Percentiles rank a stretch among this genome's conserved stretches.
phyloP scores from a whole-genome alignment of 1,284 basidiomycete species.

The Lignosus rhinocerotis region DNA sequence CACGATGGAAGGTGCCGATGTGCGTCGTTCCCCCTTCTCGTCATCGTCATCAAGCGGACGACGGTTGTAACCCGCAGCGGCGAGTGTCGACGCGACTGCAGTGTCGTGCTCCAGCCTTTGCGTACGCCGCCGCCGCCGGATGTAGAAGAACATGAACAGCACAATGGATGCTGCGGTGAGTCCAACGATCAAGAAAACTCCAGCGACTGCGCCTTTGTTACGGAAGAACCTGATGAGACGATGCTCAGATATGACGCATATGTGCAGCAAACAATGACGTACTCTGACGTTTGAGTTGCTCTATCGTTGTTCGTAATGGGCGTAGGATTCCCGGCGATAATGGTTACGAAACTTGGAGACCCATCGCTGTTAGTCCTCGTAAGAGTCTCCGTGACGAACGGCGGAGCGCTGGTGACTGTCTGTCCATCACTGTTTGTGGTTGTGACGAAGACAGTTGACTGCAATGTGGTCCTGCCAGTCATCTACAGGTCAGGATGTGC shows the following conservation, averaged over 20 bases:
- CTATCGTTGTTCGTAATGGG: conserved; percentile 49
- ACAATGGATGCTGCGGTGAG: conserved; percentile 68
- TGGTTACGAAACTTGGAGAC: conserved; percentile 53
- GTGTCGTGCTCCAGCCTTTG: conserved; percentile 64
- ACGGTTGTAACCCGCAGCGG: conserved; percentile 66
- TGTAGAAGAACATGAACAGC: conserved; percentile 69
- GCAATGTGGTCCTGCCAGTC: conserved; percentile 52
- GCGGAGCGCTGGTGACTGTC: conserved; percentile 50
- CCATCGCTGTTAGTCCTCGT: conserved; percentile 58
- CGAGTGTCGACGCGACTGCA: conserved; percentile 64
- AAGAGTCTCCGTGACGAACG: conserved; percentile 54
- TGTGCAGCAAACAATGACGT: conserved; percentile 28
- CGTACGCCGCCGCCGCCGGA: conserved; percentile 62
- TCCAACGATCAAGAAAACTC: conserved; percentile 76
- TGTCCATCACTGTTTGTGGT: conserved; percentile 61
- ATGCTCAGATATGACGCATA: neutral
- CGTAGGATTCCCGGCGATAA: conserved; percentile 64
- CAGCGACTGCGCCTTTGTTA: conserved; percentile 75
- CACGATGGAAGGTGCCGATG: conserved; percentile 19
- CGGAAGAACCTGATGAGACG: conserved; percentile 59
- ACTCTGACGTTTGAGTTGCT: conserved; percentile 44
- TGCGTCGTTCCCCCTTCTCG: conserved; percentile 28
- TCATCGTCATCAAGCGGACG: conserved; percentile 61
- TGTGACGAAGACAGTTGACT: conserved; percentile 51
- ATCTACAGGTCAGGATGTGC: neutral